phyloP scores from a whole-genome alignment of 805 yeast genomes.

The Wickerhamiella alocasiicola region DNA sequence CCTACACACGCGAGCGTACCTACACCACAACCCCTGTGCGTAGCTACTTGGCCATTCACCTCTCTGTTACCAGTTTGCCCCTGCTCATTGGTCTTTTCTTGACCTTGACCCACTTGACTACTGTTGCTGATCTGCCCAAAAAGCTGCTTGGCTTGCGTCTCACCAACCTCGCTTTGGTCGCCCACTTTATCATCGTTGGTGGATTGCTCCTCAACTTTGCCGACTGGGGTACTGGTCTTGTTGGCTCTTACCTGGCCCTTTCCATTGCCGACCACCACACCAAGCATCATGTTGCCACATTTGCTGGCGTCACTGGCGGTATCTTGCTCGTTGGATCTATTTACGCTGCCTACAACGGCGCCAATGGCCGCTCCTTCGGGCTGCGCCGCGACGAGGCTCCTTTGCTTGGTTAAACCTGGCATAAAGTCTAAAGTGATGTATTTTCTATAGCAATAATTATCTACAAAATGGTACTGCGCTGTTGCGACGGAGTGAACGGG shows the following conservation, averaged over 20 bases:
- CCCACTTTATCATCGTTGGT: slow-evolving; percentile 53
- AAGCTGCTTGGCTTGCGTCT: slow-evolving; percentile 49
- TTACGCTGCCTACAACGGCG: slow-evolving; percentile 5
- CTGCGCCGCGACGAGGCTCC: slow-evolving; percentile 7
- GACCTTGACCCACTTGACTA: slow-evolving; percentile 67
- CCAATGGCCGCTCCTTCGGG: background rate
- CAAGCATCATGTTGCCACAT: slow-evolving; percentile 1
- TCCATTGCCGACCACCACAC: slow-evolving; percentile 41
- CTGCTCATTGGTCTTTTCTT: slow-evolving; percentile 61
- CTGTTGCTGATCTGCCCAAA: slow-evolving; percentile 52
- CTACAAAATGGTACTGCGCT: too few relatives aligned
- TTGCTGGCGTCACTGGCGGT: background rate
- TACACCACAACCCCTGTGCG: slow-evolving; percentile 39
- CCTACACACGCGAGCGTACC: slow-evolving; percentile 50
- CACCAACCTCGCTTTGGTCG: slow-evolving; percentile 68
- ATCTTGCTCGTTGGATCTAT: background rate
- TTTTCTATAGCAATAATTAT: too few relatives aligned
- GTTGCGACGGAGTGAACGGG: too few relatives aligned
- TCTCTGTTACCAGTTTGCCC: slow-evolving; percentile 63
- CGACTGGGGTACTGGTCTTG: slow-evolving; percentile 61
- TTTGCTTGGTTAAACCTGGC: background rate
- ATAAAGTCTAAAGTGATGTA: too few relatives aligned
- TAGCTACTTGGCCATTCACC: slow-evolving; percentile 48
- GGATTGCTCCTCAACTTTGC: slow-evolving; percentile 43
- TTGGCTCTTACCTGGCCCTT: slow-evolving; percentile 43